Conservation (phyloP, 345 rosid species). For the Hirschfeldia incana region DNA sequence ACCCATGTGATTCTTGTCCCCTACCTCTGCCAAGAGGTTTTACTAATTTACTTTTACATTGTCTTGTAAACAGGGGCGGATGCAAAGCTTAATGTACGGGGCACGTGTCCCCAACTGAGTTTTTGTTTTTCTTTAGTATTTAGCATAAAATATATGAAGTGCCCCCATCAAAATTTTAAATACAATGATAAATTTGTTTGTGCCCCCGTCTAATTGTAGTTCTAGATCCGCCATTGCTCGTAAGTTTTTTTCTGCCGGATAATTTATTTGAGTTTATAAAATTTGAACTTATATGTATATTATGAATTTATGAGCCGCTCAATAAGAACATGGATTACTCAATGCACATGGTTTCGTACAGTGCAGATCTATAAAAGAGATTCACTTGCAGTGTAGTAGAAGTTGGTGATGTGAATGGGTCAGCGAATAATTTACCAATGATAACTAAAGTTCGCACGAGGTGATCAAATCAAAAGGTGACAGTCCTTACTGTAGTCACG, state of each 20-base stretch:
- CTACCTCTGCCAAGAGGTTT: conserved; percentile 37
- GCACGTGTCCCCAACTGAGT: no score
- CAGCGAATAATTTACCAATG: no score
- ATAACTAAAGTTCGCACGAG: no score
- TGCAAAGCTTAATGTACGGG: no score
- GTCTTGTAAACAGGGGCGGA: not conserved
- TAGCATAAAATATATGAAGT: no score
- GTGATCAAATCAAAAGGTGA: no score
- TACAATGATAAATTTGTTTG: no score
- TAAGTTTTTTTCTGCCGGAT: not conserved
- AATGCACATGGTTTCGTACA: conserved; percentile 38
- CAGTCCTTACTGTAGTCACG: no score
- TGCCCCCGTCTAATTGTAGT: no score
- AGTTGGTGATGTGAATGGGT: not conserved
- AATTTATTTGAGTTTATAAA: not conserved
- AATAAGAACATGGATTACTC: conserved; percentile 25
- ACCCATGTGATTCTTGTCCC: conserved; percentile 28
- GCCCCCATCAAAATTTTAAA: no score
- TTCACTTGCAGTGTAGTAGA: not conserved
- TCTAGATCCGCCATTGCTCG: no score
- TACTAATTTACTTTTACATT: conserved; percentile 1
- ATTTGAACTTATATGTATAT: conserved; percentile 26
- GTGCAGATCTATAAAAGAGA: conserved; percentile 29
- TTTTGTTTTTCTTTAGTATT: no score
- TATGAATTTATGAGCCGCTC: conserved; percentile 26